Conservation (phyloP, 768 basidiomycete species). For the Royoungia palumana region DNA sequence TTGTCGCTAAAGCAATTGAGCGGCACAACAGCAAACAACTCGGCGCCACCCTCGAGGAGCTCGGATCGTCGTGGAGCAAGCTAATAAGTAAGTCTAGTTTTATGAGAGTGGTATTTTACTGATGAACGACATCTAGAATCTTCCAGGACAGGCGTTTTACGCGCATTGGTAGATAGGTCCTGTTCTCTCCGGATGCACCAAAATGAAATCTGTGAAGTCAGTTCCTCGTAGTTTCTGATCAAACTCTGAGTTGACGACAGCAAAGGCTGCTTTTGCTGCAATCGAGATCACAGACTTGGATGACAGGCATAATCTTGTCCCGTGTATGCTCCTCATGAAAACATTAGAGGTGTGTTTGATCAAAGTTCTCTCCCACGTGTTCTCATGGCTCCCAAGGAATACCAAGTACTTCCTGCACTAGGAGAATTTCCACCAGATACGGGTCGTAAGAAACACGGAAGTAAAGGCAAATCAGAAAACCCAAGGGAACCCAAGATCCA, state of each 20-base stretch:
- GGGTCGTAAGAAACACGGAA: slow-evolving; percentile 13
- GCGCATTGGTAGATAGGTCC: slow-evolving; percentile 70
- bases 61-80: slow-evolving; percentile 55
- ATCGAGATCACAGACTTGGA: slow-evolving; percentile 52
- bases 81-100: slow-evolving; percentile 58
- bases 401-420: slow-evolving; percentile 6
- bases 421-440: slow-evolving; percentile 11
- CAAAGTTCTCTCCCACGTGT: background rate
- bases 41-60: slow-evolving; percentile 52
- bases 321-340: slow-evolving; percentile 61
- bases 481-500: slow-evolving; percentile 69
- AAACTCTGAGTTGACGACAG: slow-evolving; percentile 4
- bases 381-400: slow-evolving; percentile 22
- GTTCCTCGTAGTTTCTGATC: slow-evolving; percentile 11
- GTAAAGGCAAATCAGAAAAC: slow-evolving; percentile 24
- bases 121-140: slow-evolving; percentile 42
- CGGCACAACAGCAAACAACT: slow-evolving; percentile 58
- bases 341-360: slow-evolving; percentile 43
- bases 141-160: slow-evolving; percentile 72
- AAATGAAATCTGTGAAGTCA: slow-evolving; percentile 54
- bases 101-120: background rate
- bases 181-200: slow-evolving; percentile 46
- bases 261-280: slow-evolving; percentile 56
- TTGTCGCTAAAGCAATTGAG: slow-evolving; percentile 75
- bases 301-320: slow-evolving; percentile 55